Evolutionary conservation across 1,139 yeast genomes (phyloP), one percentile per base, ranked within the genome.

Genomic region (Blastobotrys aristatus): DNA sequence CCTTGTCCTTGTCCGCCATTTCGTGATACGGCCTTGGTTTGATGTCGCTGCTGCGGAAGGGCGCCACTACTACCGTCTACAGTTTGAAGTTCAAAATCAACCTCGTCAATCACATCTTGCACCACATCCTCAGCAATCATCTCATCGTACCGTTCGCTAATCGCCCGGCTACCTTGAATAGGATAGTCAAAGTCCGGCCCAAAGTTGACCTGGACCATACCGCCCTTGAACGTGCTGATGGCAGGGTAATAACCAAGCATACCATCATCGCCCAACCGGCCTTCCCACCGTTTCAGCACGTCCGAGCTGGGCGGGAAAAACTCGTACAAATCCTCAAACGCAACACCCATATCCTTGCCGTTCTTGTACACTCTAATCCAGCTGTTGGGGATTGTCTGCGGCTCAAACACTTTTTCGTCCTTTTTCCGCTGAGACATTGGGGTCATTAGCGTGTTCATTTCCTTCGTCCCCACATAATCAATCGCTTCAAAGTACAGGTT

Each of bases 201-300:
- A 13, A 86, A 72, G 55, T 82, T 81, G 47, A 88, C 65, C 47
- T 76, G 70, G 6, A 87, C 96, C 13, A 77, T 70, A 0, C 97
- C 98, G 10, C 85, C 85, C 54, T 80, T 79, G 61, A 80, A 92
- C 31, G 85, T 86, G 48, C 96, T 85, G 30, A 88, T 72, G 69
- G 90, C 87, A 1, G 98, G 98, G 65, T 81, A 92, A 63, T 94
- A 92, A 0, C 97, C 98, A 47, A 89, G 67, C 41, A 79, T 72
- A 1, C 95, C 96, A 62, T 92, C 97, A 62, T 92, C 90, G 50
- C 53, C 54, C 21, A 52, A 46, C 18, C 57, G 48, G 22, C 50
- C 46, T 16, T 50, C 49, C 32, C 51, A 48, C 10, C 49, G 51
- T 3, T 56, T 47, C 36, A 60, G 63, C 39, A 58, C 64, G 43